Conservation (phyloP, 768 basidiomycete species). For the Butyriboletus loyo region DNA sequence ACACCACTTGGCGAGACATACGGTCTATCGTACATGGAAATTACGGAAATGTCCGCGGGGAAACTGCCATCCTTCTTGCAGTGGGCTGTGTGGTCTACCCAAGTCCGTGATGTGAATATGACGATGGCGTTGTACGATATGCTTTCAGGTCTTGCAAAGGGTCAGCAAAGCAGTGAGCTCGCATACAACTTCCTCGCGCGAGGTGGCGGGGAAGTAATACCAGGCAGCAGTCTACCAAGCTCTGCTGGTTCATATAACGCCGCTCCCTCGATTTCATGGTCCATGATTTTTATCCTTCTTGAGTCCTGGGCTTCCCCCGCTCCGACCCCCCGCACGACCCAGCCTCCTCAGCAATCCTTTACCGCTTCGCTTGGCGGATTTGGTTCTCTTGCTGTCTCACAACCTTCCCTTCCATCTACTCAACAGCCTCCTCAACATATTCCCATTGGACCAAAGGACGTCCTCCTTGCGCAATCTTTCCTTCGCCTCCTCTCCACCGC, state of each 20-base stretch:
- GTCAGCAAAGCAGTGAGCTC: conserved; percentile 80
- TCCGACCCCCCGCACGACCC: conserved; percentile 42
- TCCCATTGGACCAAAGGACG: conserved; percentile 64
- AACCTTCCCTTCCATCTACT: conserved; percentile 29
- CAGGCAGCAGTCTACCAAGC: conserved; percentile 51
- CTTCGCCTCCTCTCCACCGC: conserved; percentile 76
- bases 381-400: conserved; percentile 26
- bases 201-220: conserved; percentile 67
- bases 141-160: conserved; percentile 80
- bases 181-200: conserved; percentile 87
- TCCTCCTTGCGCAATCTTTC: conserved; percentile 76
- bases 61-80: conserved; percentile 76
- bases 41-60: conserved; percentile 56
- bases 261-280: conserved; percentile 73
- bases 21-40: conserved; percentile 53
- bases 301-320: conserved; percentile 70
- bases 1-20: conserved; percentile 43
- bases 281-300: conserved; percentile 66
- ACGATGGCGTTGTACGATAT: conserved; percentile 84
- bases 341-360: conserved; percentile 43
- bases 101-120: conserved; percentile 68
- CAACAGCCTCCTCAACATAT: conserved; percentile 42
- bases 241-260: conserved; percentile 36
- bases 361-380: conserved; percentile 30
- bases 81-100: conserved; percentile 88